phyloP scores from a whole-genome alignment of 2,329 filamentous ascomycete genomes.

The Sarocladium oryzae region DNA sequence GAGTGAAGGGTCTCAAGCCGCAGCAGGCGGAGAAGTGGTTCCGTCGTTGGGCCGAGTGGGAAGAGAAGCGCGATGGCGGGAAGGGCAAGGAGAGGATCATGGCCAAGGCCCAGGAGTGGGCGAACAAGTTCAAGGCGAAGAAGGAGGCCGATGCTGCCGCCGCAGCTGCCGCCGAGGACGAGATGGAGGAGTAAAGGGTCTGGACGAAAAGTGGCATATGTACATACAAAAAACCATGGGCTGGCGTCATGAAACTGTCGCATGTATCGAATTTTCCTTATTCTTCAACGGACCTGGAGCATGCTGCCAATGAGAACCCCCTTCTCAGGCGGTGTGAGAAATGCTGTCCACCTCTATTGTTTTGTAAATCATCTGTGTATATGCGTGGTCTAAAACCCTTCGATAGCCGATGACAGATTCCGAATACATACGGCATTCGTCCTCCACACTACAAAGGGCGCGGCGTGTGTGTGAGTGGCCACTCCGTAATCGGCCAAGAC shows the following conservation, averaged over 20 bases:
- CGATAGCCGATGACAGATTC: not conserved
- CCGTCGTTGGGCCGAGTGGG: conserved; percentile 85
- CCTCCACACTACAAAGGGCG: not conserved
- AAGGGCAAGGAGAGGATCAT: conserved; percentile 64
- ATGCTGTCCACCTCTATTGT: too few relatives aligned
- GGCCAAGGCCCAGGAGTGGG: conserved; percentile 65
- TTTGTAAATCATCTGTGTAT: not conserved
- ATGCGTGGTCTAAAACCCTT: too few relatives aligned
- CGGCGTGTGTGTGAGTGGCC: not conserved
- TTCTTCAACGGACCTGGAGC: too few relatives aligned
- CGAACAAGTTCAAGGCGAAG: conserved; percentile 43
- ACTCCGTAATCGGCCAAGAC: not conserved
- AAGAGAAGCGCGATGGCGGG: conserved; percentile 63
- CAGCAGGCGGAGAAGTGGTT: conserved; percentile 84
- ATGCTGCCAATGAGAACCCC: too few relatives aligned
- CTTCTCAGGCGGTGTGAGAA: too few relatives aligned
- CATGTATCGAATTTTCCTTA: not conserved
- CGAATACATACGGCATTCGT: too few relatives aligned
- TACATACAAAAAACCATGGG: not conserved
- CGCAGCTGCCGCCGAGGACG: conserved; percentile 27
- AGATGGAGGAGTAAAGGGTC: conserved; percentile 25
- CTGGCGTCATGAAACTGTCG: not conserved
- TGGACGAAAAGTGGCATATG: not conserved
- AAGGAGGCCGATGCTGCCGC: conserved; percentile 30
- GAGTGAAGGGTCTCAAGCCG: conserved; percentile 66